A percentile compares a stretch with the other conserved stretches of the same genome.
Evolutionary conservation across 1,284 basidiomycete species (phyloP).

Genomic region (Volvariella volvacea): DNA sequence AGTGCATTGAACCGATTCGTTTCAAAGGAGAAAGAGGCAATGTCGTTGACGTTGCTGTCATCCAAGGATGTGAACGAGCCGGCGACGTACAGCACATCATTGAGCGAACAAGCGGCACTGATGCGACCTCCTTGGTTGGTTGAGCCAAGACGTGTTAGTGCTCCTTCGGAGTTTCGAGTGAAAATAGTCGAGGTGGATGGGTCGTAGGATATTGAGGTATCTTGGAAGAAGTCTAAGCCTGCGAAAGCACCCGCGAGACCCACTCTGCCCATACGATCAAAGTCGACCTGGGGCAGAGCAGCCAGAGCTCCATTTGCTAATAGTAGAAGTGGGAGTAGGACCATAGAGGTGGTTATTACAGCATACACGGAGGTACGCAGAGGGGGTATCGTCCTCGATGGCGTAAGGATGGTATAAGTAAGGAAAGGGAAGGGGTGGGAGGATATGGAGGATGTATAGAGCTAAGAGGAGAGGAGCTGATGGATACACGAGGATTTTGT

Average conservation of each 20-base stretch:
- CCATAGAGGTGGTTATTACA: constrained; percentile 8
- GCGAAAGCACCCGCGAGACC: constrained; percentile 83
- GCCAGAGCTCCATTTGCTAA: constrained; percentile 38
- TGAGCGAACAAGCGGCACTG: constrained; percentile 56
- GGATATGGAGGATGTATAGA: constrained; percentile 10
- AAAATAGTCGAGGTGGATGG: constrained; percentile 64
- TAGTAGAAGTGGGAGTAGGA: constrained; percentile 23
- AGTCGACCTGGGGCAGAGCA: constrained; percentile 77
- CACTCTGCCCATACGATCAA: constrained; percentile 85
- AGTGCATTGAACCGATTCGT: constrained; percentile 54
- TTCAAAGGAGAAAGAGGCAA: constrained; percentile 68
- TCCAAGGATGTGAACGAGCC: constrained; percentile 71
- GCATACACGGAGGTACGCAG: constrained; percentile 2
- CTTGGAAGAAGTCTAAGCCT: constrained; percentile 73
- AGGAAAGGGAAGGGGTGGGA: constrained; percentile 13
- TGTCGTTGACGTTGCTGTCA: constrained; percentile 50
- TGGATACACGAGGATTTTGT: constrained; percentile 12
- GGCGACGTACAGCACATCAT: constrained; percentile 63
- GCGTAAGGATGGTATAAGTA: constrained; percentile 9
- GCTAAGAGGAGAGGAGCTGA: constrained; percentile 12
- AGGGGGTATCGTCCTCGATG: constrained; percentile 1
- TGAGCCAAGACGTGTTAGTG: constrained; percentile 56
- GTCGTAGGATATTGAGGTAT: constrained; percentile 55
- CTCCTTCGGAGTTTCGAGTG: constrained; percentile 56
- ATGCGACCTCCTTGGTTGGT: constrained; percentile 70